Evolutionary conservation across 306 rosid genomes (phyloP), one percentile per base, ranked within the genome.

Genomic region (Abrus pulchellus): DNA sequence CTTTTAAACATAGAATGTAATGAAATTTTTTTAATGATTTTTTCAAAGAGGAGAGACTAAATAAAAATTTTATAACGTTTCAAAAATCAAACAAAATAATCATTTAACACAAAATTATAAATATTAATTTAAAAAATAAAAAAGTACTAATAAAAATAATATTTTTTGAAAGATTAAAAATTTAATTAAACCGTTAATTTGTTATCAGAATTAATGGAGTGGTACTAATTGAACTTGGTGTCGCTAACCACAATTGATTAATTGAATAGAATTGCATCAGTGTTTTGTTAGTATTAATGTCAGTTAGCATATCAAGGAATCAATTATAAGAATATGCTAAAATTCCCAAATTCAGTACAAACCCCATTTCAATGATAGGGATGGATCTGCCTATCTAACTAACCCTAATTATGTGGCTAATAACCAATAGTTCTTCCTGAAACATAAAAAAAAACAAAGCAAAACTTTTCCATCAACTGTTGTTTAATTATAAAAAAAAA

Each of bases 281-380:
- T 12, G 20, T 34, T 52, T 30, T 34, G 29, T 65, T 60, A 59
- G 54, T 44, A 70, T 38, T 14, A 13, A 34, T 34, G 83, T 29
- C 78, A 28, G 11, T 79, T 79, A 79, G 64, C 72, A 70, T 69
- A 69, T 32, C 64, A 36, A 36, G 3, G 40, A 36, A 36, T 36
- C 40, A 36, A 36, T 20, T 20, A 36, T 36, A 36, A 36, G 40
- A 36, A 36, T 36, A 36, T 36, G 40, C 40, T 43, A 27, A 67
- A 41, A 9, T 27, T 5, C 72, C 28, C 28, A 34, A 33, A 12
- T 62, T 38, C 10, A 1, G 44, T 14, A 20, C 20, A 20, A 20
- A 20, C 20, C 20, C 20, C 20, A 20, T 20, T 20, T 0, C 20
- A 20, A 48, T 44, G 70, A 79, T 10, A 40, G 53, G 9, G 56